phyloP scores from a whole-genome alignment of 495 filamentous ascomycete genomes.

The Trichoderma erinaceum region DNA sequence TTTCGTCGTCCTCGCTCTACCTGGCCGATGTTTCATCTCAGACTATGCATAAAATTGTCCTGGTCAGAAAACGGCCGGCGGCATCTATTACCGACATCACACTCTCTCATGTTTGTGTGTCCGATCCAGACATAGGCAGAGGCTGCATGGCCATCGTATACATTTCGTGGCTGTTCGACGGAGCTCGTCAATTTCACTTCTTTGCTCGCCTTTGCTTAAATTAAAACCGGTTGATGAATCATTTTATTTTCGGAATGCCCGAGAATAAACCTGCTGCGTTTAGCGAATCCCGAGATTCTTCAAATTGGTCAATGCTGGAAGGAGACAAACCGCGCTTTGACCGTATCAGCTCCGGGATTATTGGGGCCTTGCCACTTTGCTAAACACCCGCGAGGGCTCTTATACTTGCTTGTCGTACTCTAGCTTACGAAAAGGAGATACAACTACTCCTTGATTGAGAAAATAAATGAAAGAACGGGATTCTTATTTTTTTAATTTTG shows the following conservation, averaged over 20 bases:
- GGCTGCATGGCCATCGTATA: not conserved
- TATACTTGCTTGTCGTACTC: not conserved
- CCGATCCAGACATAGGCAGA: not conserved
- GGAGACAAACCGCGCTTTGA: not conserved
- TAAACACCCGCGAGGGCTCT: too few relatives aligned
- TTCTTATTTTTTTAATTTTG: not conserved
- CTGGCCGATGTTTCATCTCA: conserved; percentile 3
- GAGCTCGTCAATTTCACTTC: not conserved
- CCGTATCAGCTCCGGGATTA: not conserved
- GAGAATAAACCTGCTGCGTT: not conserved
- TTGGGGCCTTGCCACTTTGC: not conserved
- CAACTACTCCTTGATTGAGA: not conserved
- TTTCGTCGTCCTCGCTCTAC: not conserved
- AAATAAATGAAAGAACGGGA: not conserved
- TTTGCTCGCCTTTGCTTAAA: not conserved
- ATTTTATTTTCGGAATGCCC: not conserved
- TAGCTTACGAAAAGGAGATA: not conserved
- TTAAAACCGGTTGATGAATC: not conserved
- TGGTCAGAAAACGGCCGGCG: not conserved
- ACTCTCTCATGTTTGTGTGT: not conserved
- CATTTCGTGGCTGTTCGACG: not conserved
- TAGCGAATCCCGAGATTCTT: not conserved
- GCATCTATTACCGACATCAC: conserved; percentile 1
- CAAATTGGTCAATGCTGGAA: not conserved
- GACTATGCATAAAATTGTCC: not conserved